Conservation (phyloP, 331 rosid genomes). For the Quercus phellos region DNA sequence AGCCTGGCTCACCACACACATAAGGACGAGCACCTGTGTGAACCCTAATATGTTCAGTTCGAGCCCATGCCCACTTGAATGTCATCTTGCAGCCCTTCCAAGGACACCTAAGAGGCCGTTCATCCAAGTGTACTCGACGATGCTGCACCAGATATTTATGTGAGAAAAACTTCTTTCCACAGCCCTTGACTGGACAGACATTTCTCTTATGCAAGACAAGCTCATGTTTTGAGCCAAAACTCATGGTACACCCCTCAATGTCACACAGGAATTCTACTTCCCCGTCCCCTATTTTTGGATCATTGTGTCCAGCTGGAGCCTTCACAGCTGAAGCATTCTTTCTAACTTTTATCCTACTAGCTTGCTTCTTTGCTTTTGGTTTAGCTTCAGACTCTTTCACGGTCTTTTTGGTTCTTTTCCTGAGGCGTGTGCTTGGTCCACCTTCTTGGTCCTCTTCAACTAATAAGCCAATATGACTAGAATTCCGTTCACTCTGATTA, state of each 20-base stretch:
- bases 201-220: conserved; percentile 67
- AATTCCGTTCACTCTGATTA: conserved; percentile 33
- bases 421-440: conserved; percentile 85
- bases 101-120: conserved; percentile 91
- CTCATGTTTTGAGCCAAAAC: conserved; percentile 68
- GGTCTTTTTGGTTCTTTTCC: conserved; percentile 61
- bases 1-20: conserved; percentile 73
- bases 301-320: conserved; percentile 39
- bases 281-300: conserved; percentile 38
- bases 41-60: conserved; percentile 89
- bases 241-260: conserved; percentile 84
- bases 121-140: conserved; percentile 86
- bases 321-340: conserved; percentile 47
- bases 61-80: conserved; percentile 98
- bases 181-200: conserved; percentile 82
- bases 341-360: conserved; percentile 44
- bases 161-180: conserved; percentile 91
- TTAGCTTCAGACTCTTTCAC: conserved; percentile 38
- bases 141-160: conserved; percentile 96
- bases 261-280: conserved; percentile 66
- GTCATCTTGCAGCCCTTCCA: conserved; percentile 99
- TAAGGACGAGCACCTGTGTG: conserved; percentile 94
- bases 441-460: conserved; percentile 59
- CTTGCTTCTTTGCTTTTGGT: conserved; percentile 41
- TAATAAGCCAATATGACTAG: conserved; percentile 27